Percentiles rank a stretch among this genome's conserved stretches.
Conservation (phyloP, 257 asterid species). For the Solanum rostratum region DNA sequence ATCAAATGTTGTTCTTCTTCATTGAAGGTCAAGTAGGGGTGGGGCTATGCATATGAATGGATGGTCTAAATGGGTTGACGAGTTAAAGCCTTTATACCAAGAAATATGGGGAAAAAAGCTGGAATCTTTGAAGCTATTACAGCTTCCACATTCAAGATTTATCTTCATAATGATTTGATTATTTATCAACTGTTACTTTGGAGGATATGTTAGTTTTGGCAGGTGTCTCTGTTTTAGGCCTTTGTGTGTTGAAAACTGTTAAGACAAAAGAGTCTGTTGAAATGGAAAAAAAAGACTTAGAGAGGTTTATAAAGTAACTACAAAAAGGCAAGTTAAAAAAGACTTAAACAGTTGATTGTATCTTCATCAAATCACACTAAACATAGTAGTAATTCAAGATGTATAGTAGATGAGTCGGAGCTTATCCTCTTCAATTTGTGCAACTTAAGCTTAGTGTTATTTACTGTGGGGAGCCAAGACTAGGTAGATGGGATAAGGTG, state of each 20-base stretch:
- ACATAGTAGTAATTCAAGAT: neutral
- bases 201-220: conserved; percentile 13
- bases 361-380: neutral
- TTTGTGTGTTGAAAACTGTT: neutral
- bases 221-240: conserved; percentile 9
- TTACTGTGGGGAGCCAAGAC: neutral
- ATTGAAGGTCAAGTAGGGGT: neutral
- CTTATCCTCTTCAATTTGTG: neutral
- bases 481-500: neutral
- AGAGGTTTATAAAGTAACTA: neutral
- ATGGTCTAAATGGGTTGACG: conserved; percentile 7
- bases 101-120: conserved; percentile 4
- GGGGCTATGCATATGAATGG: neutral
- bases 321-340: neutral
- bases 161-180: neutral
- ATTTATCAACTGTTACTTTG: conserved; percentile 1
- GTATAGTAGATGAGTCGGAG: neutral
- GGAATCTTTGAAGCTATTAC: conserved; percentile 4
- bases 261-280: neutral
- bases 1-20: neutral
- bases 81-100: neutral
- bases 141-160: conserved; percentile 1
- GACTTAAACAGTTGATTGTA: neutral
- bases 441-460: neutral
- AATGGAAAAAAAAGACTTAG: neutral